Percentiles rank a stretch among this genome's conserved stretches.
phyloP scores from a whole-genome alignment of 768 basidiomycete genomes.

The Phanerochaete carnosa region DNA sequence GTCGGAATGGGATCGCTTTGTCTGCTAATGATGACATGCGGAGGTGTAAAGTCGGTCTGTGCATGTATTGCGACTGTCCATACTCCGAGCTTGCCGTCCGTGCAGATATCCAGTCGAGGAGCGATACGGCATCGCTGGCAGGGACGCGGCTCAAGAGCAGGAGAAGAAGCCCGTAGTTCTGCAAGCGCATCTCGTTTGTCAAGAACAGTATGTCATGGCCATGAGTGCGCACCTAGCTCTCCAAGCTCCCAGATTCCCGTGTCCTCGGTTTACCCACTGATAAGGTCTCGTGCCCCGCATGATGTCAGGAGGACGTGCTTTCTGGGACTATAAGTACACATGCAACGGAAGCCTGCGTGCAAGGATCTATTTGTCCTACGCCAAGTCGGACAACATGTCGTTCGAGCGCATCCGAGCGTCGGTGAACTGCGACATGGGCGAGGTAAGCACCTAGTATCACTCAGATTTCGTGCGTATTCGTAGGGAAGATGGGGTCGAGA shows the following conservation, averaged over 20 bases:
- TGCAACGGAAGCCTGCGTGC: not conserved
- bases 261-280: not conserved
- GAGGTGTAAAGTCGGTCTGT: too few species aligned
- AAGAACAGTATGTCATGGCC: too few species aligned
- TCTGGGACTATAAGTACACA: not conserved
- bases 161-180: too few species aligned
- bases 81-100: too few species aligned
- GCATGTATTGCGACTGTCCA: too few species aligned
- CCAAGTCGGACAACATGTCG: not conserved
- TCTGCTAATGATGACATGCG: too few species aligned
- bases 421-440: slow-evolving; percentile 32
- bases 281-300: not conserved
- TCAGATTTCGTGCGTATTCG: not conserved
- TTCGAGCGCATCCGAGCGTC: slow-evolving; percentile 21
- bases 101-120: too few species aligned
- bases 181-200: too few species aligned
- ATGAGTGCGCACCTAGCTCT: not conserved
- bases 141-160: too few species aligned
- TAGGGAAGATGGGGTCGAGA: too few species aligned
- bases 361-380: not conserved
- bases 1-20: too few species aligned
- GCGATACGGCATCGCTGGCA: too few species aligned
- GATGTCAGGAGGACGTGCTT: not conserved
- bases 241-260: not conserved
- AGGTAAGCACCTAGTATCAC: slow-evolving; percentile 17